These are phyloP conservation scores for Penicillium atrosanguineum DNA, from an alignment of 495 filamentous ascomycete species.

Conservation along the genomic window DNA sequence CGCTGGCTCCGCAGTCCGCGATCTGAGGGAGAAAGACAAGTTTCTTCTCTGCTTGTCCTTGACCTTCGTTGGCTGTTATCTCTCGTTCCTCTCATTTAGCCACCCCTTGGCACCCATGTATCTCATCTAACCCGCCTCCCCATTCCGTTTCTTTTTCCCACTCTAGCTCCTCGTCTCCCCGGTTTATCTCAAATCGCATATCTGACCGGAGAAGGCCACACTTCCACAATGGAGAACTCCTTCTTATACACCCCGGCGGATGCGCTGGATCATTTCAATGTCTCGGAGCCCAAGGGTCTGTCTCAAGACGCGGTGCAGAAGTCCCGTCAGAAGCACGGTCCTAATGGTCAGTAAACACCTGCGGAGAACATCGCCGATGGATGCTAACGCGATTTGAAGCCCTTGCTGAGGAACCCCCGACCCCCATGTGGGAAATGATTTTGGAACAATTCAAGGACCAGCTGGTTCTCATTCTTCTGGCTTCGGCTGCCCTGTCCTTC, in stretches of 20 bases:
- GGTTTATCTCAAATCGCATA: conserved; percentile 9
- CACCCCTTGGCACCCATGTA: conserved; percentile 15
- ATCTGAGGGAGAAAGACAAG: neutral
- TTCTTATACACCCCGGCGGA: conserved; percentile 67
- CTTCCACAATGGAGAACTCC: conserved; percentile 70
- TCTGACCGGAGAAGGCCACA: conserved; percentile 18
- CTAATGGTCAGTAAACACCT: conserved; percentile 66
- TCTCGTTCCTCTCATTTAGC: conserved; percentile 5
- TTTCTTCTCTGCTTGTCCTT: conserved; percentile 9
- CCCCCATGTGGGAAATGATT: conserved; percentile 92
- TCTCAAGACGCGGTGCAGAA: conserved; percentile 64
- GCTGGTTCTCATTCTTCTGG: conserved; percentile 91
- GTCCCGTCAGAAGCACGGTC: conserved; percentile 67
- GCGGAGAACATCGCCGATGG: neutral
- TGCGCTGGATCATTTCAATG: conserved; percentile 69
- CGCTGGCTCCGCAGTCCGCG: conserved; percentile 16
- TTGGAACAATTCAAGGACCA: conserved; percentile 99
- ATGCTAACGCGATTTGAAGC: conserved; percentile 48
- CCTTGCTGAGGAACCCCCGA: conserved; percentile 94
- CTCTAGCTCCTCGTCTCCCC: conserved; percentile 13
- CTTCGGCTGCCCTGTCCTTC: conserved; percentile 92
- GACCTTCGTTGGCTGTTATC: neutral
- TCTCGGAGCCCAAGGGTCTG: conserved; percentile 65
- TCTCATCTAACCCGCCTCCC: conserved; percentile 11
- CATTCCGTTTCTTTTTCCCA: conserved; percentile 14